These are phyloP conservation scores for Ascomycota sp. DNA, from an alignment of 2,329 filamentous ascomycete species.

Conservation along the genomic window DNA sequence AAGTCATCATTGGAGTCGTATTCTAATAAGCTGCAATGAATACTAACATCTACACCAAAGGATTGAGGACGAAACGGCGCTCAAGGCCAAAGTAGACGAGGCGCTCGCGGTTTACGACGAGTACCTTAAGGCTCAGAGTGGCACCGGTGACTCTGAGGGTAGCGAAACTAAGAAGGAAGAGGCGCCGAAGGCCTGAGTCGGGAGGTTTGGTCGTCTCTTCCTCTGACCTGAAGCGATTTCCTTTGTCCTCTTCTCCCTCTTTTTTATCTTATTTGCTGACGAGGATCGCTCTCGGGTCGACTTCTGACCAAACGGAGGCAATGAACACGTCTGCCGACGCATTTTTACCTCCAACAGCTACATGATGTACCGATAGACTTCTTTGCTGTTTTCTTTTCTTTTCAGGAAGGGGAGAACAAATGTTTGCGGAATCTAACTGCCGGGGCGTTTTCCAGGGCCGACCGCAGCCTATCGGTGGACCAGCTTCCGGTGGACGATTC, in stretches of 20 bases:
- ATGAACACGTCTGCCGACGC: constrained; percentile 8
- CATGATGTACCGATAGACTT: constrained; percentile 22
- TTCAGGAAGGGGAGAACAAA: constrained; percentile 15
- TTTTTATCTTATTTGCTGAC: constrained; percentile 1
- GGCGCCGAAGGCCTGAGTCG: constrained; percentile 20
- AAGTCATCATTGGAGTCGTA: constrained; percentile 28
- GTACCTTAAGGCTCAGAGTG: constrained; percentile 73
- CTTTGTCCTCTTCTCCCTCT: constrained; percentile 8
- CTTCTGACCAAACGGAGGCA: constrained; percentile 1
- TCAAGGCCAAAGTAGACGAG: constrained; percentile 92
- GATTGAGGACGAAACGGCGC: constrained; percentile 71
- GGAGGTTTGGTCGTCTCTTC: neutral
- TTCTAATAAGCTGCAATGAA: constrained; percentile 4
- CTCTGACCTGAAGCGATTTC: constrained; percentile 1
- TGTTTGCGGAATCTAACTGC: constrained; percentile 11
- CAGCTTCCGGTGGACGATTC: constrained; percentile 1
- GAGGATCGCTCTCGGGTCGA: constrained; percentile 1
- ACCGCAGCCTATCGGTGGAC: constrained; percentile 1
- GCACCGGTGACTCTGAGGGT: constrained; percentile 10
- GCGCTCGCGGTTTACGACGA: constrained; percentile 95
- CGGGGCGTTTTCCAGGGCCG: constrained; percentile 3
- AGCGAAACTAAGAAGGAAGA: constrained; percentile 28
- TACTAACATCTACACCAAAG: constrained; percentile 21
- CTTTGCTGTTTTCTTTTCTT: constrained; percentile 19
- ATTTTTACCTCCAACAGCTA: constrained; percentile 9